phyloP scores from a whole-genome alignment of 345 rosid species.

The Ailanthus altissimus region DNA sequence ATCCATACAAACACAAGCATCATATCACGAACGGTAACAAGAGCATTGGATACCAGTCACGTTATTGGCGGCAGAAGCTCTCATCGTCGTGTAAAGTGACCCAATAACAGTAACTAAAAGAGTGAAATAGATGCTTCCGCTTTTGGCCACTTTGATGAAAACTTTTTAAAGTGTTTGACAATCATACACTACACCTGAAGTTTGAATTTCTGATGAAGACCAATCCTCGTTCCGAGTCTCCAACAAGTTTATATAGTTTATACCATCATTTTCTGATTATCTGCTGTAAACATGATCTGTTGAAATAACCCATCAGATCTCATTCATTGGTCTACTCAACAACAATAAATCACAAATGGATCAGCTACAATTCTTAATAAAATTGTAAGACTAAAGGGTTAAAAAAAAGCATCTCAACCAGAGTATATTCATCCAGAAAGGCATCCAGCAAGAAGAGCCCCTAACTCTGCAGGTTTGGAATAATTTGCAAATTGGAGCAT shows the following conservation, averaged over 20 bases:
- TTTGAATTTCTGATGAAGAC: neutral
- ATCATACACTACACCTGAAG: neutral
- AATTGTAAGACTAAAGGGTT: neutral
- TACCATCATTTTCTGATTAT: neutral
- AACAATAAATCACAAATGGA: neutral
- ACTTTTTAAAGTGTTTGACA: neutral
- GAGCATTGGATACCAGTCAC: too few relatives aligned
- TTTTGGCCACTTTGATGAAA: neutral
- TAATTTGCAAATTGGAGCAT: slow-evolving; percentile 6
- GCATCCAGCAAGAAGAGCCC: slow-evolving; percentile 10
- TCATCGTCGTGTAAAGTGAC: neutral
- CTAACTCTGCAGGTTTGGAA: slow-evolving; percentile 4
- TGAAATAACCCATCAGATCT: neutral
- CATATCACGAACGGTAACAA: too few relatives aligned
- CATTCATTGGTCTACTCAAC: neutral
- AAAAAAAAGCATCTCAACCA: neutral
- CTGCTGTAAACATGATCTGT: neutral
- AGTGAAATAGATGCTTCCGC: neutral
- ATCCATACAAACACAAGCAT: too few relatives aligned
- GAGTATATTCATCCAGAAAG: slow-evolving; percentile 19
- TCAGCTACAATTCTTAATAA: slow-evolving; percentile 17
- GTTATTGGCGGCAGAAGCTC: neutral
- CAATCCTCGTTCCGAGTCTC: neutral
- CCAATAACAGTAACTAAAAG: neutral
- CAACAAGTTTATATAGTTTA: neutral